Evolutionary conservation across 2,329 filamentous ascomycete genomes (phyloP).

Genomic region (Cladobotryum protrusum): DNA sequence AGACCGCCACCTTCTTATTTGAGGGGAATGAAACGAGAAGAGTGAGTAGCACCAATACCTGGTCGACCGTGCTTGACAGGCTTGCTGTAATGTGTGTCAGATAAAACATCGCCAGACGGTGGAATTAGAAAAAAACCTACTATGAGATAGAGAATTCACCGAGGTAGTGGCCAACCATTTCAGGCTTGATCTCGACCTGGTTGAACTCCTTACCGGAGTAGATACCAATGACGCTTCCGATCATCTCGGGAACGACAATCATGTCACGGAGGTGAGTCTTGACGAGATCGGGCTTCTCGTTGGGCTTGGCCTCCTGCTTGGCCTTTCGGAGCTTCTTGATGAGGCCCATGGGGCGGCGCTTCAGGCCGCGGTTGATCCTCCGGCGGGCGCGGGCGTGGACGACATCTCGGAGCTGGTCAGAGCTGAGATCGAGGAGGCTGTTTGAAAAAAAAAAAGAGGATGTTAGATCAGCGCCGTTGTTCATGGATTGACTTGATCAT

Average conservation of each 20-base stretch:
- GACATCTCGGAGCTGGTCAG: conserved; percentile 98
- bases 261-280: conserved; percentile 99
- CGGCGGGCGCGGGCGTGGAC: conserved; percentile 97
- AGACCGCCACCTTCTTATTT: conserved; percentile 73
- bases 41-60: conserved; percentile 99
- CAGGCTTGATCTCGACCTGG: conserved; percentile 99
- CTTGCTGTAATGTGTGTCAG: conserved; percentile 65
- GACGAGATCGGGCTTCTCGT: conserved; percentile 99
- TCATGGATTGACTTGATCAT: background rate
- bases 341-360: conserved; percentile 99
- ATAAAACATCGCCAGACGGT: background rate
- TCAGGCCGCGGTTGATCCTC: conserved; percentile 98
- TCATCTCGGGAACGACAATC: conserved; percentile 99
- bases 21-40: conserved; percentile 99
- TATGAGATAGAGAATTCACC: conserved; percentile 99
- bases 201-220: conserved; percentile 99
- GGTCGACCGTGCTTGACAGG: conserved; percentile 99
- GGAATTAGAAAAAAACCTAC: conserved; percentile 52
- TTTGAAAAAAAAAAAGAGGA: conserved; percentile 11
- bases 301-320: conserved; percentile 97
- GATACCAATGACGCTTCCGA: conserved; percentile 95
- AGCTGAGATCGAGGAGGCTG: conserved; percentile 97
- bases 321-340: conserved; percentile 99
- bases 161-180: conserved; percentile 99
- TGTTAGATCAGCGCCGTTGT: conserved; percentile 10